A percentile compares a stretch with the other conserved stretches of the same genome.
phyloP scores from a whole-genome alignment of 2,329 filamentous ascomycete species.

The Lachnellula willkommii region DNA sequence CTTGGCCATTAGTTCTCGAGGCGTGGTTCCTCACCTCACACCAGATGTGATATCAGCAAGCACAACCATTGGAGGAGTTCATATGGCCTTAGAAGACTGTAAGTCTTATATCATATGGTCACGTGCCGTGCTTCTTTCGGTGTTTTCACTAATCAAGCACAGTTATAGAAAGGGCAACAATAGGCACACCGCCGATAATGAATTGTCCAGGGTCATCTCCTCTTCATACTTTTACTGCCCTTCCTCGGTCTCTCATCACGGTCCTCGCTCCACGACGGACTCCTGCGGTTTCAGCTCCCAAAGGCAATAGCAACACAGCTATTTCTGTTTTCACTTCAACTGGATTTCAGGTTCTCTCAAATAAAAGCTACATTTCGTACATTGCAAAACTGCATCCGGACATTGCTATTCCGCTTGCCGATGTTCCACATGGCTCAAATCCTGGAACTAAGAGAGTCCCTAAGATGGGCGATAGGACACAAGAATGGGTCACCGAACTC shows the following conservation, averaged over 20 bases:
- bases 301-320: conserved; percentile 63
- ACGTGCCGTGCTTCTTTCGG: conserved; percentile 6
- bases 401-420: conserved; percentile 71
- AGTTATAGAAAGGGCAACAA: conserved; percentile 50
- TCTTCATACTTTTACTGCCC: conserved; percentile 71
- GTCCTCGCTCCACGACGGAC: conserved; percentile 73
- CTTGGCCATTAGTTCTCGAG: conserved; percentile 74
- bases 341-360: conserved; percentile 69
- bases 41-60: conserved; percentile 71
- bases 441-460: conserved; percentile 67
- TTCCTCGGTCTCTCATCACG: conserved; percentile 59
- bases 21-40: conserved; percentile 79
- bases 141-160: conserved; percentile 7
- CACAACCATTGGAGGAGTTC: conserved; percentile 62
- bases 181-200: conserved; percentile 46
- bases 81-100: conserved; percentile 92
- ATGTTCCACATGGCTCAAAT: conserved; percentile 54
- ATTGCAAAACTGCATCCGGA: conserved; percentile 68
- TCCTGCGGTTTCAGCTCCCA: conserved; percentile 66
- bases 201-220: conserved; percentile 38
- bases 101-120: conserved; percentile 37
- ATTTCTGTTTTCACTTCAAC: conserved; percentile 81
- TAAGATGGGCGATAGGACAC: conserved; percentile 82
- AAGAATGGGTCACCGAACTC: conserved; percentile 71
- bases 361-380: conserved; percentile 62